Base-by-base conservation (phyloP, 2,329 filamentous ascomycete species). In the Colletotrichum neosansevieriae region DNA sequence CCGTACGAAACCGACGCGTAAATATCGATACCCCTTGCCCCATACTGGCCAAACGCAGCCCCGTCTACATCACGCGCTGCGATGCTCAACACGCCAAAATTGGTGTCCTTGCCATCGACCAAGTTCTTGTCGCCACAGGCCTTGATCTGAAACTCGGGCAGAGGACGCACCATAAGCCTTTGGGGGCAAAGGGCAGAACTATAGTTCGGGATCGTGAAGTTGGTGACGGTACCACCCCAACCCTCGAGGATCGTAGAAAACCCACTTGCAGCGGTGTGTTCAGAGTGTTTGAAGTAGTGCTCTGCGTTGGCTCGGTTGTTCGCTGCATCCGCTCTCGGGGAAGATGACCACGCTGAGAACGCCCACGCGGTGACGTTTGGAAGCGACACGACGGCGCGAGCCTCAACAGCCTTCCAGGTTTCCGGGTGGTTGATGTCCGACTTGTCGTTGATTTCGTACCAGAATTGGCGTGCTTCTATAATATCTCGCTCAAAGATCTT, bases 141-240 rank as follows among this genome's bases (percentile, higher is more conserved):
- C 69, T 76, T 74, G 51, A 76, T 53, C 12, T 68, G 69, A 19
- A 74, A 76, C 24, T 75, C 73, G 3, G 71, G 65, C 24, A 75
- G 63, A 3, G 38, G 51, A 6, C 71, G 71, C 3, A 82, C 71
- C 50, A 80, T 76, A 1, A 75, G 73, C 58, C 79, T 73, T 56
- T 74, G 76, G 12, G 69, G 59, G 19, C 71, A 74, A 60, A 74
- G 70, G 2, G 74, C 72, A 2, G 73, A 67, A 32, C 75, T 71
- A 54, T 74, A 73, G 70, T 75, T 74, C 7, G 77, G 78, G n/a
- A 81, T 74, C 24, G 76, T 75, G 42, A 80, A 76, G 66, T 79
- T 77, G 70, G 75, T 80, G 9, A 71, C 75, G 49, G 81, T 75
- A 58, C 77, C 76, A 49, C 74, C 73, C 74, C 74, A 75, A 24